phyloP scores from a whole-genome alignment of 495 filamentous ascomycete genomes.

The Tuber melanosporum region DNA sequence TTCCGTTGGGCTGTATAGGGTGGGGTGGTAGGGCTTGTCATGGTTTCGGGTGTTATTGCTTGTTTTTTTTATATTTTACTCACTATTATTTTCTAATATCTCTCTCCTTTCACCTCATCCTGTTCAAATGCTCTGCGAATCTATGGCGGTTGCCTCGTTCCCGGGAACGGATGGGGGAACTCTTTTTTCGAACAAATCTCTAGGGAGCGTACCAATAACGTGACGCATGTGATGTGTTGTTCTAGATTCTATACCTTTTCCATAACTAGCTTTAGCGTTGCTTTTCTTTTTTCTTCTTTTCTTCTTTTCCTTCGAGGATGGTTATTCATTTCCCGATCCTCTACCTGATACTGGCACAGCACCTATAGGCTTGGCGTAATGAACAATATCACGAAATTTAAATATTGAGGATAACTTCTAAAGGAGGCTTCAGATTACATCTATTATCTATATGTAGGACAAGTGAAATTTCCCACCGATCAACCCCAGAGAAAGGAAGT shows the following conservation, averaged over 20 bases:
- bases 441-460: constrained; percentile 21
- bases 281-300: neutral
- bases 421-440: neutral
- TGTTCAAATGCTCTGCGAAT: neutral
- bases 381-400: constrained; percentile 1
- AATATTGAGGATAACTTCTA: neutral
- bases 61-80: constrained; percentile 5
- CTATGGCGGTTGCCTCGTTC: neutral
- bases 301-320: neutral
- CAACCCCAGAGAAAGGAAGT: constrained; percentile 32
- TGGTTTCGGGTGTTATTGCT: constrained; percentile 12
- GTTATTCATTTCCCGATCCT: neutral
- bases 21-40: constrained; percentile 5
- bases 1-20: constrained; percentile 1
- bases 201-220: neutral
- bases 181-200: neutral
- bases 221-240: constrained; percentile 2
- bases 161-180: neutral
- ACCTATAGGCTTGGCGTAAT: neutral
- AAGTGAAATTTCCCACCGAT: constrained; percentile 40
- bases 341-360: neutral
- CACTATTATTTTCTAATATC: constrained; percentile 9
- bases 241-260: neutral
- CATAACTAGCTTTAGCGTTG: neutral
- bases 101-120: neutral